A percentile compares a stretch with the other conserved stretches of the same genome.
Evolutionary conservation across 129 eudicot species (phyloP).

Genomic region (Tanacetum coccineum): DNA sequence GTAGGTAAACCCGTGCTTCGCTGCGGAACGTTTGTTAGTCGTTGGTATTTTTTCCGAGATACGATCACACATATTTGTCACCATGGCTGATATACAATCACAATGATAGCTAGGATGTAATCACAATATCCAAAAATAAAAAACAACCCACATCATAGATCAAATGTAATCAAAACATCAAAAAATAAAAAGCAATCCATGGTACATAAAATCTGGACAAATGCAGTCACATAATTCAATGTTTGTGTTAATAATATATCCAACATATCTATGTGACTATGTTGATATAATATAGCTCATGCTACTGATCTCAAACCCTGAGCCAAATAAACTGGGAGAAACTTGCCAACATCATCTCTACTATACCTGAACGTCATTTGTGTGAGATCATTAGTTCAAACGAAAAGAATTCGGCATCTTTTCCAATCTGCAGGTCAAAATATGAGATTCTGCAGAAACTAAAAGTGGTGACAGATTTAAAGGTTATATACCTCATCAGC

Average conservation of each 20-base stretch:
- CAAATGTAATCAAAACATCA: too few species aligned
- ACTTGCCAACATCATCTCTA: constrained; percentile 96
- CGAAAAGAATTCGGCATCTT: constrained; percentile 96
- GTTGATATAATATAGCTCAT: neutral
- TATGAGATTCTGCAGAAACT: constrained; percentile 5
- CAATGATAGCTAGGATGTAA: too few species aligned
- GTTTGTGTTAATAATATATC: constrained; percentile 5
- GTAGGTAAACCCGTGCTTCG: too few species aligned
- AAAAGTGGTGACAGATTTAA: neutral
- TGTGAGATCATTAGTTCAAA: constrained; percentile 94
- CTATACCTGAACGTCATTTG: constrained; percentile 98
- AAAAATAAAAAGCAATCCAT: too few species aligned
- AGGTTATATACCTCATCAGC: constrained; percentile 80
- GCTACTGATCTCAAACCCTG: constrained; percentile 89
- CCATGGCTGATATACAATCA: too few species aligned
- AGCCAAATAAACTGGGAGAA: constrained; percentile 78
- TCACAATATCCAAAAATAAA: too few species aligned
- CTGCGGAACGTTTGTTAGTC: too few species aligned
- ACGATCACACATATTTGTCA: too few species aligned
- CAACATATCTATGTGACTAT: neutral
- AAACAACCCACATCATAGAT: too few species aligned
- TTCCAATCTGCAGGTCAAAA: constrained; percentile 55
- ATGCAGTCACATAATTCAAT: too few species aligned
- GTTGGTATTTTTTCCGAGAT: too few species aligned
- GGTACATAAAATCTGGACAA: too few species aligned